Percentiles rank a stretch among this genome's conserved stretches.
These are phyloP conservation scores for Phoma sp. DNA, from an alignment of 2,329 filamentous ascomycete genomes.

Conservation along the genomic window DNA sequence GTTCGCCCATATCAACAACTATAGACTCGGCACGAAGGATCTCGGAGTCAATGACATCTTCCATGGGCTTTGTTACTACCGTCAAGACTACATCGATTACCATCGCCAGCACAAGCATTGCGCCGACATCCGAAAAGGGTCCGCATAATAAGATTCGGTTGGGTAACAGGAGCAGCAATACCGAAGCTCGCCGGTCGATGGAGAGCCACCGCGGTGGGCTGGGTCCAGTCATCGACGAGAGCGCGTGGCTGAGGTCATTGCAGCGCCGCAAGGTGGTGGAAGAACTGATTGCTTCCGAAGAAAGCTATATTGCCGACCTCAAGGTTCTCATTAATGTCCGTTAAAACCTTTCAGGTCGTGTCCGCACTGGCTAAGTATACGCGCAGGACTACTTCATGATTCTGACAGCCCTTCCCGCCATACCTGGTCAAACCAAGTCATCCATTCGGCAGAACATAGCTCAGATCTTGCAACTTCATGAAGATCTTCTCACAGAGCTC, in stretches of 20 bases:
- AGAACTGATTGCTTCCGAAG: slow-evolving; percentile 85
- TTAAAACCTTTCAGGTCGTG: not conserved
- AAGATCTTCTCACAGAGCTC: slow-evolving; percentile 78
- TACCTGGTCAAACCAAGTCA: slow-evolving; percentile 69
- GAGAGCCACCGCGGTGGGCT: slow-evolving; percentile 62
- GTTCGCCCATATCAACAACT: slow-evolving; percentile 14
- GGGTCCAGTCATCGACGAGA: slow-evolving; percentile 67
- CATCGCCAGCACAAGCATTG: slow-evolving; percentile 73
- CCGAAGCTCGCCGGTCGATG: slow-evolving; percentile 67
- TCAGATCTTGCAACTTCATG: slow-evolving; percentile 83
- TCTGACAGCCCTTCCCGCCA: slow-evolving; percentile 71
- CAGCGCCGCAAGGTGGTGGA: slow-evolving; percentile 82
- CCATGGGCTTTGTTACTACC: slow-evolving; percentile 79
- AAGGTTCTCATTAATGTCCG: slow-evolving; percentile 85
- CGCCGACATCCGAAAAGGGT: slow-evolving; percentile 65
- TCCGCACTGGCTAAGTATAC: not conserved
- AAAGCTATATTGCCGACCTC: slow-evolving; percentile 86
- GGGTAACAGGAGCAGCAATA: slow-evolving; percentile 66
- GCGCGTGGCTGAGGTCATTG: slow-evolving; percentile 73
- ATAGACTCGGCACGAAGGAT: slow-evolving; percentile 46
- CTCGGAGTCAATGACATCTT: slow-evolving; percentile 71
- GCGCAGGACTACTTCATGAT: slow-evolving; percentile 60
- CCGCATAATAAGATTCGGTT: slow-evolving; percentile 66
- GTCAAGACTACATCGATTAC: slow-evolving; percentile 84
- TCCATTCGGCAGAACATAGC: slow-evolving; percentile 82